Percentiles rank a stretch among this genome's conserved stretches.
Conservation (phyloP, 2,329 filamentous ascomycete species). For the Macrophomina tecta region DNA sequence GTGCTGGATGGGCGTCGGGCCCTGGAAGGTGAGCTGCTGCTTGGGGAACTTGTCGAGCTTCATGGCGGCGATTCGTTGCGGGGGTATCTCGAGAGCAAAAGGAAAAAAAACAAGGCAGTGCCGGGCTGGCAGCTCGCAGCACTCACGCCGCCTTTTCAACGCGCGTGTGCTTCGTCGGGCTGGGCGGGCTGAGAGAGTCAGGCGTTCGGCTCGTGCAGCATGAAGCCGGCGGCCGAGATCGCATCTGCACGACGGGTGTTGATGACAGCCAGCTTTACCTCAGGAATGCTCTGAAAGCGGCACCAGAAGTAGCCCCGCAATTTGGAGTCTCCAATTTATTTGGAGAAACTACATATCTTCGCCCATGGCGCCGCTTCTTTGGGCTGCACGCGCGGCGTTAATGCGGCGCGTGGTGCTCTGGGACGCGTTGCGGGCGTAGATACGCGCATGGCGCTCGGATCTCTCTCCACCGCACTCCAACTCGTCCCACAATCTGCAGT, state of each 20-base stretch:
- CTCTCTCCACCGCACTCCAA: not conserved
- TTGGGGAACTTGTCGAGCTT: slow-evolving; percentile 28
- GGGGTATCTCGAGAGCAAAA: slow-evolving; percentile 2
- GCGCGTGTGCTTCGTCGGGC: not conserved
- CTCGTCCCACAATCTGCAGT: not conserved
- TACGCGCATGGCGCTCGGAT: slow-evolving; percentile 1
- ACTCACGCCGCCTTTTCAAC: slow-evolving; percentile 17
- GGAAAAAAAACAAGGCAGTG: not conserved
- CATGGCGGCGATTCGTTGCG: slow-evolving; percentile 15
- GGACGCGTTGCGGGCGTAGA: slow-evolving; percentile 15
- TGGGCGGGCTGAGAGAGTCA: slow-evolving; percentile 1
- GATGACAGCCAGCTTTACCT: slow-evolving; percentile 21
- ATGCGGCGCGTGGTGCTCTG: slow-evolving; percentile 3
- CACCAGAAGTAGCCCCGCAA: not conserved
- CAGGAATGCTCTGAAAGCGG: not conserved
- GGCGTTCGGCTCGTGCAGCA: not conserved
- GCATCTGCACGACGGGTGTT: slow-evolving; percentile 7
- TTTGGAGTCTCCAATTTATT: slow-evolving; percentile 15
- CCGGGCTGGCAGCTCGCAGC: not conserved
- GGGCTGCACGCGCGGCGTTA: not conserved
- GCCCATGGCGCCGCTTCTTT: no score
- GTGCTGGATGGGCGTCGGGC: slow-evolving; percentile 71
- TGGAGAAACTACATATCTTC: not conserved
- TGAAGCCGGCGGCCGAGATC: slow-evolving; percentile 16
- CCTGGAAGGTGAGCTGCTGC: slow-evolving; percentile 64